These are phyloP conservation scores for Calocera viscosa DNA, from an alignment of 768 basidiomycete genomes.

Conservation along the genomic window DNA sequence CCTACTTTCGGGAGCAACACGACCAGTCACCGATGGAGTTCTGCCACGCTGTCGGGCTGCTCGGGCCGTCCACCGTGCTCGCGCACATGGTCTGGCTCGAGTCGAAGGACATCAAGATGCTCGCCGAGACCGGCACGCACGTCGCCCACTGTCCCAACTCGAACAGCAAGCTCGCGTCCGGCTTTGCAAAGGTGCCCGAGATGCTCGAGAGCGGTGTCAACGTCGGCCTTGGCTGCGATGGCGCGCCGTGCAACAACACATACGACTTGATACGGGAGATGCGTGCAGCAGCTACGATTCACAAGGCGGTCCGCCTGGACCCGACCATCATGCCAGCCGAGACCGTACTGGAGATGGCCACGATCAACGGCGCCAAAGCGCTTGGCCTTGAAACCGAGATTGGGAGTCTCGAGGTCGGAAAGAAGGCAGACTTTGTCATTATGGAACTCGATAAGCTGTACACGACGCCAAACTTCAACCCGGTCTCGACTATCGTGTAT, in stretches of 20 bases:
- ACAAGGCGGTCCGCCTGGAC: background rate
- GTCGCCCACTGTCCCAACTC: background rate
- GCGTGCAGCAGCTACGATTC: background rate
- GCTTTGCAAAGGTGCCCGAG: background rate
- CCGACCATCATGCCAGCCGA: background rate
- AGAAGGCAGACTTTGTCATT: constrained; percentile 13
- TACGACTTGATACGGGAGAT: background rate
- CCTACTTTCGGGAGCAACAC: background rate
- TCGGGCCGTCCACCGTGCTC: background rate
- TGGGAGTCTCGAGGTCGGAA: constrained; percentile 14
- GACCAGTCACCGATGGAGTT: background rate
- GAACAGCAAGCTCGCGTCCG: background rate
- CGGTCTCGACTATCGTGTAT: background rate
- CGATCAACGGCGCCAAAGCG: constrained; percentile 14
- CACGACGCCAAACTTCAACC: constrained; percentile 4
- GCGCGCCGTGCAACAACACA: background rate
- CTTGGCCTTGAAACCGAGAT: constrained; percentile 13
- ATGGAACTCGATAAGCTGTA: constrained; percentile 6
- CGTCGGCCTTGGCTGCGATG: background rate
- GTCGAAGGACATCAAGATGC: background rate
- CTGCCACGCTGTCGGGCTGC: background rate
- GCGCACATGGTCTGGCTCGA: background rate
- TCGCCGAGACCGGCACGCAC: background rate
- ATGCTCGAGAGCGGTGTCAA: background rate
- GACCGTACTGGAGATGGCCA: constrained; percentile 11